Percentiles rank a stretch among this genome's conserved stretches.
These are phyloP conservation scores for Fusarium nisikadoi DNA, from an alignment of 2,329 filamentous ascomycete species.

Conservation along the genomic window DNA sequence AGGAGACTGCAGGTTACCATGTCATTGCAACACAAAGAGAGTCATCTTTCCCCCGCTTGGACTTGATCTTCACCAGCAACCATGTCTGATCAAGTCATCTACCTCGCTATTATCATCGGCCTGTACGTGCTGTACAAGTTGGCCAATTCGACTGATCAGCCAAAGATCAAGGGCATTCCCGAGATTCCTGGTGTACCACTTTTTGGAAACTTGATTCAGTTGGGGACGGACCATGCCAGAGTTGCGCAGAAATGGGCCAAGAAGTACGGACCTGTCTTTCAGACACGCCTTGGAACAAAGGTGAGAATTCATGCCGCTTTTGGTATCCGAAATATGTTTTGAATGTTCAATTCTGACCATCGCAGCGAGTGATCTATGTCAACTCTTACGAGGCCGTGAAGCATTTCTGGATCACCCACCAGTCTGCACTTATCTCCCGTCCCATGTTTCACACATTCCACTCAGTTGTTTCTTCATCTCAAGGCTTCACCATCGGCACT, in stretches of 20 bases:
- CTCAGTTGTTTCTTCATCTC: conserved; percentile 78
- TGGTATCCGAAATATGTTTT: rapidly evolving
- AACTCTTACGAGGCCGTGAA: conserved; percentile 81
- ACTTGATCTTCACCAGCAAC: background rate
- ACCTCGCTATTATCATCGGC: conserved; percentile 3
- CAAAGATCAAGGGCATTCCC: conserved; percentile 70
- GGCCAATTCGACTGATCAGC: conserved; percentile 62
- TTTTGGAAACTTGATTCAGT: conserved; percentile 71
- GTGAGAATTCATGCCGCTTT: conserved; percentile 50
- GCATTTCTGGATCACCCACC: conserved; percentile 81
- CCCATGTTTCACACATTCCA: conserved; percentile 86
- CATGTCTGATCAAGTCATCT: conserved; percentile 32
- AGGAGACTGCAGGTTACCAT: background rate
- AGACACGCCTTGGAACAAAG: conserved; percentile 74
- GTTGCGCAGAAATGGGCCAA: conserved; percentile 66
- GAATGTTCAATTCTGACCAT: background rate
- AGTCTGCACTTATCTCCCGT: conserved; percentile 80
- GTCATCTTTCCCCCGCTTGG: background rate
- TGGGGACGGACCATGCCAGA: conserved; percentile 67
- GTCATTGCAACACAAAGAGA: background rate
- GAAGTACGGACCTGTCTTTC: conserved; percentile 72
- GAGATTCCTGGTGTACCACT: conserved; percentile 71
- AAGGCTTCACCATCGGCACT: conserved; percentile 85
- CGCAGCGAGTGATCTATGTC: conserved; percentile 76
- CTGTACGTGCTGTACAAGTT: conserved; percentile 38